These are phyloP conservation scores for Argentina anserina DNA, from an alignment of 306 rosid genomes.

Conservation along the genomic window DNA sequence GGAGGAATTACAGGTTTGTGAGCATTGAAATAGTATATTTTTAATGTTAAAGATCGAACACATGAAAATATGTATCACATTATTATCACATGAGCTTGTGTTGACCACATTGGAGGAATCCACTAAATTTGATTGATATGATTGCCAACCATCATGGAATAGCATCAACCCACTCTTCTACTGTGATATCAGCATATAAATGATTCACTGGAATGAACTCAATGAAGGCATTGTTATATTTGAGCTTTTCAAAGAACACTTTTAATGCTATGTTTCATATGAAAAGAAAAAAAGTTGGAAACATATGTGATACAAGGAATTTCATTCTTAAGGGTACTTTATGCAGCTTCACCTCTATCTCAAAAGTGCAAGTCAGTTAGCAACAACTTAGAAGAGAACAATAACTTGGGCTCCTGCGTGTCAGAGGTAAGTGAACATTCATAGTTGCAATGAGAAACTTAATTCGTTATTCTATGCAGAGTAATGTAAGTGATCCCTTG, in stretches of 20 bases:
- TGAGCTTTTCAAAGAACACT: neutral
- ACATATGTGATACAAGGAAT: neutral
- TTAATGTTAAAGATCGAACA: neutral
- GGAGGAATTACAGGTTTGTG: constrained; percentile 41
- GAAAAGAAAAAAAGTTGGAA: neutral
- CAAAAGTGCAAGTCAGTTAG: constrained; percentile 14
- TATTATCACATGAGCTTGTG: neutral
- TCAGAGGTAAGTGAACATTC: constrained; percentile 34
- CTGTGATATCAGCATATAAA: neutral
- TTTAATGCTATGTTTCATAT: neutral
- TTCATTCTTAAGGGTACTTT: neutral
- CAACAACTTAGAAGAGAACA: constrained; percentile 17
- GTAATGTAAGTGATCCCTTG: neutral
- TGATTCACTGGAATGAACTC: neutral
- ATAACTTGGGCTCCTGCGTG: constrained; percentile 23
- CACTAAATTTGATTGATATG: neutral
- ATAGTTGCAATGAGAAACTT: constrained; percentile 4
- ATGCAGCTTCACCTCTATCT: constrained; percentile 27
- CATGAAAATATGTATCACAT: neutral
- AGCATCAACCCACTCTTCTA: neutral
- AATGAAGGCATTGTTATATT: neutral
- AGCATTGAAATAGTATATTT: neutral
- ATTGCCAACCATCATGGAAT: neutral
- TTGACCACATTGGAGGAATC: neutral
- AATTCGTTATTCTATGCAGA: constrained; percentile 1